These are phyloP conservation scores for Prunus mira DNA, from an alignment of 306 rosid species.

Conservation along the genomic window DNA sequence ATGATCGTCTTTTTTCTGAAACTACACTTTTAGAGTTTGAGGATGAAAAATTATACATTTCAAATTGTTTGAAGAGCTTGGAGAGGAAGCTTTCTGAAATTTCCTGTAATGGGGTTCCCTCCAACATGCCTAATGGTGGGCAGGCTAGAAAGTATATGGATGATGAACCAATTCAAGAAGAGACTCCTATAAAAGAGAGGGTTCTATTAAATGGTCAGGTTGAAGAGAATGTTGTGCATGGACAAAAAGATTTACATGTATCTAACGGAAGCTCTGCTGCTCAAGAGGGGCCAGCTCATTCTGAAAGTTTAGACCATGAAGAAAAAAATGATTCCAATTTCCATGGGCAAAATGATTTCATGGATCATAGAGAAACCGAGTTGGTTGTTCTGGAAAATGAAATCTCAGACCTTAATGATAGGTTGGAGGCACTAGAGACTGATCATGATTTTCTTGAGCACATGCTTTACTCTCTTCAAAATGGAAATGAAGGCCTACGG, in stretches of 20 bases:
- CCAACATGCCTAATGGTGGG: conserved; percentile 18
- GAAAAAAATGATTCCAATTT: conserved; percentile 20
- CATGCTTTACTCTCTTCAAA: conserved; percentile 51
- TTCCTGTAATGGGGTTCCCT: conserved; percentile 20
- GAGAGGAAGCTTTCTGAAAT: conserved; percentile 52
- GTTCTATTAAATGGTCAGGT: conserved; percentile 31
- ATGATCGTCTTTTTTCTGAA: conserved; percentile 31
- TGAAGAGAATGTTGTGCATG: conserved; percentile 32
- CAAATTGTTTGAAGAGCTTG: conserved; percentile 54
- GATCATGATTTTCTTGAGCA: conserved; percentile 69
- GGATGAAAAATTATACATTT: conserved; percentile 64
- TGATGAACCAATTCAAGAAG: conserved; percentile 28
- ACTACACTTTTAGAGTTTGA: conserved; percentile 48
- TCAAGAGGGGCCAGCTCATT: conserved; percentile 29
- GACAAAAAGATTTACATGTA: conserved; percentile 11
- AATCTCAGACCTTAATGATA: conserved; percentile 65
- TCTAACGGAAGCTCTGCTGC: conserved; percentile 34
- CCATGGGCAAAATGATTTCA: conserved; percentile 19
- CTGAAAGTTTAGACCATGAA: conserved; percentile 25
- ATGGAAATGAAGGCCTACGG: conserved; percentile 54
- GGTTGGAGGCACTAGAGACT: conserved; percentile 77
- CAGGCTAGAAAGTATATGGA: conserved; percentile 33
- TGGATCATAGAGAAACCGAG: conserved; percentile 29
- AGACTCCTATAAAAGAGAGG: conserved; percentile 28
- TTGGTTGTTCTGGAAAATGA: conserved; percentile 54